A percentile compares a stretch with the other conserved stretches of the same genome.
phyloP scores from a whole-genome alignment of 352 stramenopile species.

The Phytophthora syringae region DNA sequence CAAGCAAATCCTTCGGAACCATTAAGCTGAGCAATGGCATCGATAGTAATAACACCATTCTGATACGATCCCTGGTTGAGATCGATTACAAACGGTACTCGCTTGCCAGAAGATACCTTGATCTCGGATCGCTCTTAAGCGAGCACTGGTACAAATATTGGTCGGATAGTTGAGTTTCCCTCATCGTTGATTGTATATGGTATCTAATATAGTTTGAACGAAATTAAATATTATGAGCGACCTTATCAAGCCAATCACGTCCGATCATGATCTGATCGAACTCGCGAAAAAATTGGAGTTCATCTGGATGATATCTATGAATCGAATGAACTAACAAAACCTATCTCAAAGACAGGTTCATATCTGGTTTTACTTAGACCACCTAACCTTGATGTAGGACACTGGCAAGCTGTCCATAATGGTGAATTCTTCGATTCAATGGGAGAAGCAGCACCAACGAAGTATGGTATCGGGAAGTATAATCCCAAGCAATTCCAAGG shows the following conservation, averaged over 20 bases:
- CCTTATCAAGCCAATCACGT: slow-evolving; percentile 10
- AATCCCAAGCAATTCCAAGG: slow-evolving; percentile 21
- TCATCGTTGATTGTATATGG: slow-evolving; percentile 13
- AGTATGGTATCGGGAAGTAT: slow-evolving; percentile 17
- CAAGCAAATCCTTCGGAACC: slow-evolving; percentile 5
- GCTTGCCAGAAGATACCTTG: slow-evolving; percentile 8
- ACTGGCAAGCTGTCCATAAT: slow-evolving; percentile 18
- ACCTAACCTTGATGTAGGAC: slow-evolving; percentile 19
- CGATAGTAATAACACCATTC: slow-evolving; percentile 22
- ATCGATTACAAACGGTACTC: slow-evolving; percentile 13
- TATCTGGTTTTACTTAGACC: slow-evolving; percentile 22
- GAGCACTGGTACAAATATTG: slow-evolving; percentile 13
- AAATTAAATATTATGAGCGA: slow-evolving; percentile 7
- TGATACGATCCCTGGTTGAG: slow-evolving; percentile 13
- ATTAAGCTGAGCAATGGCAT: slow-evolving; percentile 9
- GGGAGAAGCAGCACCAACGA: slow-evolving; percentile 15
- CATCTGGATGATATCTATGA: slow-evolving; percentile 10
- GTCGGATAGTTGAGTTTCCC: slow-evolving; percentile 12
- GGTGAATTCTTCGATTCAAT: slow-evolving; percentile 24
- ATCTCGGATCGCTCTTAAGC: slow-evolving; percentile 9
- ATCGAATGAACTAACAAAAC: slow-evolving; percentile 14
- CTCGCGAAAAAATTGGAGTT: background rate
- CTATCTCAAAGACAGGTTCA: slow-evolving; percentile 13
- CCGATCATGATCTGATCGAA: slow-evolving; percentile 14
- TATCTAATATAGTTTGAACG: slow-evolving; percentile 4